Conservation (phyloP, 2,329 filamentous ascomycete species). For the Metarhizium humberi region DNA sequence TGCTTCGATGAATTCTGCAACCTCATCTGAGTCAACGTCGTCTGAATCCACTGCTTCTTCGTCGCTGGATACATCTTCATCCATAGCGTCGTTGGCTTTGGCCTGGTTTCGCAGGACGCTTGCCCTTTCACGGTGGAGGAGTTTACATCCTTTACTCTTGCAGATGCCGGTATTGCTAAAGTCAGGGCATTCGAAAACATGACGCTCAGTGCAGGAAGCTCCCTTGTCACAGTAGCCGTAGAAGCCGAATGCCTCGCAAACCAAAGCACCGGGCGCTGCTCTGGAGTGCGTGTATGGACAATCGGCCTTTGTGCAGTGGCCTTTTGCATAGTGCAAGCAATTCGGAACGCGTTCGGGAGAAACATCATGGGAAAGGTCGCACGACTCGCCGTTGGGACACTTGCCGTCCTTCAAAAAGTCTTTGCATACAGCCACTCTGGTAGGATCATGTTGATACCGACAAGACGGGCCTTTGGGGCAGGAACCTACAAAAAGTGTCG, state of each 20-base stretch:
- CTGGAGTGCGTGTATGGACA: constrained; percentile 83
- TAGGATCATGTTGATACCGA: constrained; percentile 72
- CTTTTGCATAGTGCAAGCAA: constrained; percentile 83
- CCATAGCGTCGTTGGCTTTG: constrained; percentile 43
- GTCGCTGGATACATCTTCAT: constrained; percentile 64
- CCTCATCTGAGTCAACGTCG: constrained; percentile 69
- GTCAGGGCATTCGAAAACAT: constrained; percentile 89
- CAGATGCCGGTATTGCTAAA: constrained; percentile 87
- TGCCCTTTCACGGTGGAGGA: constrained; percentile 81
- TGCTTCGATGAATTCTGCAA: constrained; percentile 55
- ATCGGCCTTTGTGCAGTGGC: constrained; percentile 76
- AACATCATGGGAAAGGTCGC: constrained; percentile 84
- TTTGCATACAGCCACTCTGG: constrained; percentile 86
- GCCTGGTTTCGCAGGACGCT: constrained; percentile 64
- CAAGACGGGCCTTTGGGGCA: constrained; percentile 77
- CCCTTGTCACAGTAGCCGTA: constrained; percentile 87
- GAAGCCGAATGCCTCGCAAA: constrained; percentile 77
- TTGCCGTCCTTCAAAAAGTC: constrained; percentile 70
- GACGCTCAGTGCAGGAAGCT: constrained; percentile 65
- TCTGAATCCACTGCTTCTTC: constrained; percentile 64
- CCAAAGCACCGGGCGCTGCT: constrained; percentile 65
- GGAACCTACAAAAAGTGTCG: constrained; percentile 51
- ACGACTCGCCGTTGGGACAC: constrained; percentile 68
- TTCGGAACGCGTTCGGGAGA: constrained; percentile 76
- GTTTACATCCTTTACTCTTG: constrained; percentile 69